A percentile compares a stretch with the other conserved stretches of the same genome.
Evolutionary conservation across 1,284 basidiomycete species (phyloP).

Genomic region (Boletus semigastroideus): DNA sequence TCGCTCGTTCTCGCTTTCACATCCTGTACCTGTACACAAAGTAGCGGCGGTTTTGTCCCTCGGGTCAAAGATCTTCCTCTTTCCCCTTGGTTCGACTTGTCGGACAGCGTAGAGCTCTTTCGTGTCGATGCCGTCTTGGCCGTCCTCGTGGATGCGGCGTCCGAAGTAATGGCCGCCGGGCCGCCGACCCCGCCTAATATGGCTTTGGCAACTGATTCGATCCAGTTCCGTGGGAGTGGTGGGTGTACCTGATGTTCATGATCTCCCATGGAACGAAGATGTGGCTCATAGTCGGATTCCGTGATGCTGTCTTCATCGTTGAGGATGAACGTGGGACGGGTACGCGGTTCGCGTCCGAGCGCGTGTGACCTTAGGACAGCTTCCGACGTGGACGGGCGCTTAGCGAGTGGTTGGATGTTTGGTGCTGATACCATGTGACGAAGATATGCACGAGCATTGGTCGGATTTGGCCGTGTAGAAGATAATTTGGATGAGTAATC

Average conservation of each 20-base stretch:
- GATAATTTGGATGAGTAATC: slow-evolving; percentile 25
- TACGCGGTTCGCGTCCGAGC: slow-evolving; percentile 8
- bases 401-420: slow-evolving; percentile 46
- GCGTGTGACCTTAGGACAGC: slow-evolving; percentile 25
- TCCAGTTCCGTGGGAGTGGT: slow-evolving; percentile 61
- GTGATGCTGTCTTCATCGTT: slow-evolving; percentile 30
- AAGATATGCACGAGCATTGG: slow-evolving; percentile 55
- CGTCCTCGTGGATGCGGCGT: slow-evolving; percentile 25
- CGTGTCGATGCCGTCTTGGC: slow-evolving; percentile 21
- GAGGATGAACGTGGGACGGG: slow-evolving; percentile 21
- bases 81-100: slow-evolving; percentile 37
- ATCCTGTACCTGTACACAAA: slow-evolving; percentile 41
- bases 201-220: slow-evolving; percentile 61
- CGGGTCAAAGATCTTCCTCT: slow-evolving; percentile 13
- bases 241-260: slow-evolving; percentile 22
- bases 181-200: slow-evolving; percentile 47
- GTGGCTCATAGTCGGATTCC: slow-evolving; percentile 21
- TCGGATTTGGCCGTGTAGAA: slow-evolving; percentile 26
- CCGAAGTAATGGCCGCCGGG: slow-evolving; percentile 23
- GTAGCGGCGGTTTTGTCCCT: slow-evolving; percentile 36
- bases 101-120: slow-evolving; percentile 37
- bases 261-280: slow-evolving; percentile 3
- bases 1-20: slow-evolving; percentile 40
- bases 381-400: slow-evolving; percentile 30
- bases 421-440: slow-evolving; percentile 69